phyloP scores from a whole-genome alignment of 2,329 filamentous ascomycete species.

The Penicillium aurantiogriseum region DNA sequence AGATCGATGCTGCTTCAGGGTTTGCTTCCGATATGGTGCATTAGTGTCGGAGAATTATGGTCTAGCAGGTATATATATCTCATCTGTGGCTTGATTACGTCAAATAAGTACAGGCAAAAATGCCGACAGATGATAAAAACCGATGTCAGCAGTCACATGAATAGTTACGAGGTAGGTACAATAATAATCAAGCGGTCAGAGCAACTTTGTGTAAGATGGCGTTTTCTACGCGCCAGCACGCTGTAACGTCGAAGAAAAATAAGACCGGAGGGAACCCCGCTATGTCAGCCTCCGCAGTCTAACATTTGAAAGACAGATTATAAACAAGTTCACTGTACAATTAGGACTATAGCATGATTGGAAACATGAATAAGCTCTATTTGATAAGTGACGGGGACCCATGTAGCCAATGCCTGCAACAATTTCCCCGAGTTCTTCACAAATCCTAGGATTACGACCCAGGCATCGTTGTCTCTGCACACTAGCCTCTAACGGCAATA shows the following conservation, averaged over 20 bases:
- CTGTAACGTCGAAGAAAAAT: slow-evolving; percentile 9
- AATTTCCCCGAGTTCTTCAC: slow-evolving; percentile 7
- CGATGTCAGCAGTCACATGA: neutral
- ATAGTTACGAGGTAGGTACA: neutral
- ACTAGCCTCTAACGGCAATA: slow-evolving; percentile 25
- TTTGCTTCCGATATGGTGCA: neutral
- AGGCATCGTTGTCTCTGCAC: slow-evolving; percentile 19
- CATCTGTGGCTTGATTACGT: neutral
- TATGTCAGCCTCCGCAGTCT: neutral
- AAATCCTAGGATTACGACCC: neutral
- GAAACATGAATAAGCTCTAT: neutral
- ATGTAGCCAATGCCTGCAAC: slow-evolving; percentile 5
- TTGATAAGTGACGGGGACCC: neutral
- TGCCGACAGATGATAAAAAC: neutral
- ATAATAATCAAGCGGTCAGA: neutral
- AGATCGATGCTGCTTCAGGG: no score
- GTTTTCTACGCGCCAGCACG: slow-evolving; percentile 11
- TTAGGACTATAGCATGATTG: neutral
- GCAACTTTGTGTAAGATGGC: slow-evolving; percentile 7
- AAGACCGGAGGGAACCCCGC: slow-evolving; percentile 6
- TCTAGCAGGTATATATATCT: slow-evolving; percentile 1
- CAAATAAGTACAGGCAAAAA: neutral
- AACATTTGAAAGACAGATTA: neutral
- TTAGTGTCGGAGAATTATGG: neutral
- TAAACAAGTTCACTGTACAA: neutral